Evolutionary conservation across 1,284 basidiomycete species (phyloP).

Genomic region (Apiotrichum porosum): DNA sequence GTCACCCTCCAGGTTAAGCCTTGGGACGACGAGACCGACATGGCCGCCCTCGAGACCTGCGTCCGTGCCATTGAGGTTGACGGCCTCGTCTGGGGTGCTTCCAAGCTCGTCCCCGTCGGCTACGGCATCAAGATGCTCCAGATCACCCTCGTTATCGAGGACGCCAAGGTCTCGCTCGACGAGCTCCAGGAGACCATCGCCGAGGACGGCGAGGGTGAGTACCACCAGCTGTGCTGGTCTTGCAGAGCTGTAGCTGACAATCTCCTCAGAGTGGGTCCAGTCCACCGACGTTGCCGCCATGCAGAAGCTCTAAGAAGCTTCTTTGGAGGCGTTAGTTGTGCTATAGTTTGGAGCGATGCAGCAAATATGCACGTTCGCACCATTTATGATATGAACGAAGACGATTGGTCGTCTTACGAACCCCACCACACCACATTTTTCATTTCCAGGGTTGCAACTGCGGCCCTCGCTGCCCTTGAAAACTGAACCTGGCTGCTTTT

Average conservation of each 20-base stretch:
- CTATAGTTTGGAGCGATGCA: too few relatives aligned
- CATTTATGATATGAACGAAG: too few relatives aligned
- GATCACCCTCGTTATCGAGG: conserved; percentile 88
- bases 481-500: too few relatives aligned
- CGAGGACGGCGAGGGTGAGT: conserved; percentile 48
- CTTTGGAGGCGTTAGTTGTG: too few relatives aligned
- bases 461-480: too few relatives aligned
- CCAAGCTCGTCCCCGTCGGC: conserved; percentile 88
- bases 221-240: too few relatives aligned
- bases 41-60: conserved; percentile 73
- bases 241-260: too few relatives aligned
- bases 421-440: too few relatives aligned
- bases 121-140: conserved; percentile 78
- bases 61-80: conserved; percentile 86
- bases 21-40: conserved; percentile 99
- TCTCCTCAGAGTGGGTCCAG: conserved; percentile 81
- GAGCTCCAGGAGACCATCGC: conserved; percentile 86
- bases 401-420: too few relatives aligned
- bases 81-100: conserved; percentile 84
- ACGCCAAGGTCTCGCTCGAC: conserved; percentile 86
- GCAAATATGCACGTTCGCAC: too few relatives aligned
- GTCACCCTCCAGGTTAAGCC: conserved; percentile 93
- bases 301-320: conserved; percentile 35
- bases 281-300: conserved; percentile 72
- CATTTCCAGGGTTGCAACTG: too few relatives aligned